Evolutionary conservation across 192 early-diverging fungal species (phyloP), one percentile per base, ranked within the genome.

Genomic region (Gonapodya prolifera): DNA sequence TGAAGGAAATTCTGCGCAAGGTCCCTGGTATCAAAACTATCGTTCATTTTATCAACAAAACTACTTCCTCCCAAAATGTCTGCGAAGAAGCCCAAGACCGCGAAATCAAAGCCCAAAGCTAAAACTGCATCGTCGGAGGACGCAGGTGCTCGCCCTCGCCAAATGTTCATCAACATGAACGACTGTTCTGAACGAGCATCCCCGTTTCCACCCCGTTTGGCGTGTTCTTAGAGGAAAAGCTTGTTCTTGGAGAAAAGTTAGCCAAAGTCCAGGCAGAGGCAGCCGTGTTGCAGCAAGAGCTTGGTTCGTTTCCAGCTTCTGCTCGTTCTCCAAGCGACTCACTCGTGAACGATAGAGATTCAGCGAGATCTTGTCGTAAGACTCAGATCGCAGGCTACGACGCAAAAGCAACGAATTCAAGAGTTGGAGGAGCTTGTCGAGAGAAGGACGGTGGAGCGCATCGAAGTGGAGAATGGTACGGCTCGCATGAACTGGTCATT

Each of bases 381-480:
- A 0, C 36, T 85, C 61, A 78, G 81, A 69, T 30, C 30, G 2
- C 69, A 79, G 17, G 76, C 79, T 33, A 76, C 69, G 16, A 76
- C 78, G 35, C 84, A 87, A 73, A 81, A 82, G 69, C 69, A 32
- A 2, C 34, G 77, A 29, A 86, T 86, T 2, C 36, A 70, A 23
- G 18, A 78, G 1, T 71, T 88, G 79, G 83, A 86, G 75, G 79
- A 78, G 1, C 80, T 82, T 77, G 35, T 86, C 34, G 83, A 86
- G 34, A 70, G 73, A 23, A 80, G 81, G 76, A 45, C 80, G 0
- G 33, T 80, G 35, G 85, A 89, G 76, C 79, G 85, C 33, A 75
- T 85, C 30, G 87, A 88, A 75, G 79, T 88, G 69, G 85, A 83
- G 1, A 82, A 84, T 30, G 81, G 82, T 84, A n/a, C 18, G 13